Percentiles rank a stretch among this genome's conserved stretches.
Evolutionary conservation across 768 basidiomycete species (phyloP).

Genomic region (Suillus subaureus): DNA sequence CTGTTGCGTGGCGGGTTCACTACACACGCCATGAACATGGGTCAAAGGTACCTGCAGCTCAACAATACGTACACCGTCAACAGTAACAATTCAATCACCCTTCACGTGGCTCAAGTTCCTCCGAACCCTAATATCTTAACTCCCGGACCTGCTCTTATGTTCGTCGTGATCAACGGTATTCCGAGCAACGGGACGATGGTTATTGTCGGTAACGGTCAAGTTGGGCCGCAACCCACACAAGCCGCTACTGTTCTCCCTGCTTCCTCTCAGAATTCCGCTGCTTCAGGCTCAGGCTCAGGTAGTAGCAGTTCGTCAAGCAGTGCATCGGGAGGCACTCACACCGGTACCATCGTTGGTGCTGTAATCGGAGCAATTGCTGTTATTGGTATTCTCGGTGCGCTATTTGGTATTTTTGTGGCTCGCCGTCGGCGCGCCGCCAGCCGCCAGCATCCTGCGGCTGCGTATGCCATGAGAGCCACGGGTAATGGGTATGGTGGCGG

Average conservation of each 20-base stretch:
- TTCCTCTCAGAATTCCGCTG: constrained; percentile 44
- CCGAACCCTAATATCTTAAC: constrained; percentile 86
- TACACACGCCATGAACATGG: constrained; percentile 89
- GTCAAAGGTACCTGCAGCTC: constrained; percentile 78
- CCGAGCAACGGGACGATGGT: constrained; percentile 80
- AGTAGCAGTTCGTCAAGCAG: constrained; percentile 12
- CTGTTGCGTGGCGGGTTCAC: constrained; percentile 85
- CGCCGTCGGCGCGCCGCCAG: constrained; percentile 51
- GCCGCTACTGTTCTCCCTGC: constrained; percentile 23
- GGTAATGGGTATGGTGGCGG: constrained; percentile 16
- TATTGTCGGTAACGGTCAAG: constrained; percentile 75
- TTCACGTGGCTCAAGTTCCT: constrained; percentile 83
- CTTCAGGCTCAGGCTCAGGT: constrained; percentile 36
- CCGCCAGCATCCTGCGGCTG: constrained; percentile 29
- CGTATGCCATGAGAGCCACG: constrained; percentile 42
- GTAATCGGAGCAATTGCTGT: constrained; percentile 34
- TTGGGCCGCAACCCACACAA: constrained; percentile 68
- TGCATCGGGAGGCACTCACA: constrained; percentile 23
- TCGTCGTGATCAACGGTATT: constrained; percentile 81
- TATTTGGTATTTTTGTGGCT: constrained; percentile 48
- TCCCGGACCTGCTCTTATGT: constrained; percentile 86
- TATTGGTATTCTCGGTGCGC: constrained; percentile 32
- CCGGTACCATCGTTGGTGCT: constrained; percentile 29
- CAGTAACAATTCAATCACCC: constrained; percentile 69
- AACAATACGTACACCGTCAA: constrained; percentile 86